A percentile compares a stretch with the other conserved stretches of the same genome.
Conservation (phyloP, 2,329 filamentous ascomycete species). For the Neospermospora avenae region DNA sequence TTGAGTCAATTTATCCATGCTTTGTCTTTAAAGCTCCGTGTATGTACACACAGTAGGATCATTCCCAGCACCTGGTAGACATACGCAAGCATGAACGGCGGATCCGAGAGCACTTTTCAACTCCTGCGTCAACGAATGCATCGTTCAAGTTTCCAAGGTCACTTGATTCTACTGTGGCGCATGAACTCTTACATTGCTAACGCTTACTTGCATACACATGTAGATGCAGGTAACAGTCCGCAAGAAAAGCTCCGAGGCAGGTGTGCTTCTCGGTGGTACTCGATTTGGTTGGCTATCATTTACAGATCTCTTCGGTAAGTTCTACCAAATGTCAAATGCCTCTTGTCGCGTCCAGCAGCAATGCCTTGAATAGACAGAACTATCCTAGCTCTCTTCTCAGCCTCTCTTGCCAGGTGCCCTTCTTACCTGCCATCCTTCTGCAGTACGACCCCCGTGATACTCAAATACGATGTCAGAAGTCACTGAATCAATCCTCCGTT, state of each 20-base stretch:
- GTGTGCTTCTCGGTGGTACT: not conserved
- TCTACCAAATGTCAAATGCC: too few relatives aligned
- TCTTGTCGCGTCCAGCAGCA: too few relatives aligned
- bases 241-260: not conserved
- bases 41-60: not conserved
- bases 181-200: not conserved
- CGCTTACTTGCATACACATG: not conserved
- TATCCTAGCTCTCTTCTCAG: not conserved
- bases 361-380: too few relatives aligned
- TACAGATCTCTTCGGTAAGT: not conserved
- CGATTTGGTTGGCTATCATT: not conserved
- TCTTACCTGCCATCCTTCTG: not conserved
- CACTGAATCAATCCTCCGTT: not conserved
- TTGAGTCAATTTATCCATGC: not conserved
- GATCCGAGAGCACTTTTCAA: too few relatives aligned
- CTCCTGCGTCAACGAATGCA: not conserved
- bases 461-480: not conserved
- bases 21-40: not conserved
- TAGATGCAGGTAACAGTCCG: not conserved
- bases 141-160: not conserved
- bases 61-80: not conserved
- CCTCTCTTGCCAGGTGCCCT: not conserved
- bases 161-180: not conserved
- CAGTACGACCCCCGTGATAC: not conserved
- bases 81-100: not conserved